These are phyloP conservation scores for Parsonsia alboflavescens DNA, from an alignment of 257 asterid species.

Conservation along the genomic window DNA sequence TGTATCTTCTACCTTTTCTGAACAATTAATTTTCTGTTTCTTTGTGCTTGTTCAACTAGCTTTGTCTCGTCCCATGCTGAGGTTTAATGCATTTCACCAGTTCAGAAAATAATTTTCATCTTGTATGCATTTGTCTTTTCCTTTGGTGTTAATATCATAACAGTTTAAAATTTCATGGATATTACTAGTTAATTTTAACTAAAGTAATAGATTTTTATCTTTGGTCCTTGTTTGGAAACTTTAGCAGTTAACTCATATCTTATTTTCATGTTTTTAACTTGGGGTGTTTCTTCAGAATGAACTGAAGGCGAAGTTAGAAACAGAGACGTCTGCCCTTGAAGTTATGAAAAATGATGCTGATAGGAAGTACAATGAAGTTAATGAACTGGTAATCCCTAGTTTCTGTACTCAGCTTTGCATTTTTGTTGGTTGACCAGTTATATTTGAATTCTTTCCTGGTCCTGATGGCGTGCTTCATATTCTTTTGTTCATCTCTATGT, in stretches of 20 bases:
- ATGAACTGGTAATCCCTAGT: constrained; percentile 45
- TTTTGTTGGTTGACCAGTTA: constrained; percentile 1
- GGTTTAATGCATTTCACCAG: background rate
- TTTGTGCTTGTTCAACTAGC: background rate
- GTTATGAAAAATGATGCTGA: constrained; percentile 69
- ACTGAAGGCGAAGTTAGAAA: constrained; percentile 72
- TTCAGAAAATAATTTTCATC: background rate
- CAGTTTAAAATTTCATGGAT: background rate
- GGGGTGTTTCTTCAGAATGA: constrained; percentile 41
- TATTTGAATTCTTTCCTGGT: background rate
- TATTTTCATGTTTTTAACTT: background rate
- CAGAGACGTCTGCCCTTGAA: constrained; percentile 64
- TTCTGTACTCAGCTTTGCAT: background rate
- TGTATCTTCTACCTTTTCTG: constrained; percentile 14
- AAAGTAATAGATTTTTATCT: no score
- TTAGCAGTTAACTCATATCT: background rate
- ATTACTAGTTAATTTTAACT: background rate
- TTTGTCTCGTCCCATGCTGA: background rate
- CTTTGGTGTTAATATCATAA: background rate
- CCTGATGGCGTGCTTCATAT: background rate
- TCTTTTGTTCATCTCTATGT: background rate
- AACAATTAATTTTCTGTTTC: background rate
- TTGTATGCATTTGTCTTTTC: background rate
- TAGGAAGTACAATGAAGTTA: constrained; percentile 59
- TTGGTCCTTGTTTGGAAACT: no score